These are phyloP conservation scores for Truncatella angustata DNA, from an alignment of 2,329 filamentous ascomycete species.

Conservation along the genomic window DNA sequence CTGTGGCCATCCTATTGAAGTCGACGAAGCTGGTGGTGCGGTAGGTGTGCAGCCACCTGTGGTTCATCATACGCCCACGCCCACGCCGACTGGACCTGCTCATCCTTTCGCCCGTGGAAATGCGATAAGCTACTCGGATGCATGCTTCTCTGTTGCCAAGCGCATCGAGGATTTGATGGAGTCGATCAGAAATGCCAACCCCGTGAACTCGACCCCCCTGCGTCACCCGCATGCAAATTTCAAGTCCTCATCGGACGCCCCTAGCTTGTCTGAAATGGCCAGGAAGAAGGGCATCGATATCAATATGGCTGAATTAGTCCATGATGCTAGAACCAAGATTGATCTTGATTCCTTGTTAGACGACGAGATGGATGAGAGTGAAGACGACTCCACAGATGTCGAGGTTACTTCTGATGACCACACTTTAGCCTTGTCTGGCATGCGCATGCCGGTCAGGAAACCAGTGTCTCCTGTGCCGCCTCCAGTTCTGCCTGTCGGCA, in stretches of 20 bases:
- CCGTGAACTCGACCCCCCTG: constrained; percentile 22
- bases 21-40: constrained; percentile 55
- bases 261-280: constrained; percentile 66
- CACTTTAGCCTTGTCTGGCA: constrained; percentile 30
- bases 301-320: constrained; percentile 57
- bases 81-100: constrained; percentile 48
- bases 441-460: constrained; percentile 59
- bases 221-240: constrained; percentile 35
- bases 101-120: constrained; percentile 62
- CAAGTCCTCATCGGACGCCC: constrained; percentile 56
- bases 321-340: constrained; percentile 56
- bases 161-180: constrained; percentile 55
- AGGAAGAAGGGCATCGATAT: constrained; percentile 59
- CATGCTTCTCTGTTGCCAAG: constrained; percentile 45
- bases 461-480: constrained; percentile 45
- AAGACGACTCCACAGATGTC: constrained; percentile 41
- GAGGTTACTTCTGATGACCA: constrained; percentile 40
- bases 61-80: constrained; percentile 10
- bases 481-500: constrained; percentile 26
- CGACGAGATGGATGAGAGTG: constrained; percentile 53
- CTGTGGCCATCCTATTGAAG: constrained; percentile 79
- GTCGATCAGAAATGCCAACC: constrained; percentile 49
- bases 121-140: constrained; percentile 50
- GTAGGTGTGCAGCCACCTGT: constrained; percentile 37
- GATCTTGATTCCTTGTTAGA: constrained; percentile 49